Evolutionary conservation across 2,329 filamentous ascomycete genomes (phyloP), one percentile per base, ranked within the genome.

Genomic region (Aspergillus cejpii): DNA sequence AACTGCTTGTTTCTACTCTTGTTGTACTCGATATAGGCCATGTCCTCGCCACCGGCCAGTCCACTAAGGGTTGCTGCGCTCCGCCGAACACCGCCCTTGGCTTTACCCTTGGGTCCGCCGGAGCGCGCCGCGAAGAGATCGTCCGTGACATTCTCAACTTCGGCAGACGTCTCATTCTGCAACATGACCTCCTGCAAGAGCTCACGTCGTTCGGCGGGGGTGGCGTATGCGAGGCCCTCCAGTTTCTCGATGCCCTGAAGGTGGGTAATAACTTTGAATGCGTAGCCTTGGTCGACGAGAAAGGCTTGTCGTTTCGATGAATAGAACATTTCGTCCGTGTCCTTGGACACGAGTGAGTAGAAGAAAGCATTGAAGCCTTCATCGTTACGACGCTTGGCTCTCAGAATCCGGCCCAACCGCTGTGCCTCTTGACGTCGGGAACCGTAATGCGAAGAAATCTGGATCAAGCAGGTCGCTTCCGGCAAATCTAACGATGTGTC

Each of bases 321-420:
- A 66, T 95, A 98, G 63, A 83, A 92, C 91, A 98, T 97, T 66
- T 98, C 92, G 50, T 90, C 84, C 0, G 92, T 98, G 63, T 98
- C 92, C 65, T 97, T 97, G 5, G 87, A 94, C 3, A 98, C 92
- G 1, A 98, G 78, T 0, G 88, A 94, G 70, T 98, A 98, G 73
- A 98, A 98, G 68, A 97, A 98, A 0, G 92, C 92, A 62, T 98
- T 98, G 68, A 98, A 98, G 6, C 92, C 92, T 65, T 97, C 92
- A 57, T 98, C 92, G 58, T 96, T 97, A 63, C 92, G 80, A 14
- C 92, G 81, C 70, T 98, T 98, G 11, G 92, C 92, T 68, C 92
- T 80, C 2, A 98, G 79, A 57, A 98, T 97, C 41, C 92, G 84
- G 3, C 92, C 92, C 0, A 97, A 75, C 2, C 92, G 82, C 64